Evolutionary conservation across 805 yeast species (phyloP).

Genomic region (Candida fluviatilis): DNA sequence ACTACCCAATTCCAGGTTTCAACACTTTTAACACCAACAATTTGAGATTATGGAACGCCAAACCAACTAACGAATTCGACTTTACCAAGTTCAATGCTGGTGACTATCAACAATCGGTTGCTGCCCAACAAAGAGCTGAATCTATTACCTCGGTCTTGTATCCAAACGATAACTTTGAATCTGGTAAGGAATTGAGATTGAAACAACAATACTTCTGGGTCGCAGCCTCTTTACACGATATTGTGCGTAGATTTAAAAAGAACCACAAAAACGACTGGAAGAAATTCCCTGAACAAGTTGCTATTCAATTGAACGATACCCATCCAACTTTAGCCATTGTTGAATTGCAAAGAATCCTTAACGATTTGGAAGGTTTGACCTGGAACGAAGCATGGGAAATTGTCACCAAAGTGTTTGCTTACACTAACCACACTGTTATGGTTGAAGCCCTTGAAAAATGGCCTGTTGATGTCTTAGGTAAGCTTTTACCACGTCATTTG

Average conservation of each 20-base stretch:
- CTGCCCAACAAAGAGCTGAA: conserved; percentile 83
- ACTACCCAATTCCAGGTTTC: conserved; percentile 91
- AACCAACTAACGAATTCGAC: conserved; percentile 88
- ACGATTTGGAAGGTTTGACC: conserved; percentile 74
- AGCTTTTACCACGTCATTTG: conserved; percentile 83
- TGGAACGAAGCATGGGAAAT: conserved; percentile 88
- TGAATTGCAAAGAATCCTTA: conserved; percentile 80
- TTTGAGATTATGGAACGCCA: conserved; percentile 84
- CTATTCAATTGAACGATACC: conserved; percentile 91
- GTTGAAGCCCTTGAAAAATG: conserved; percentile 93
- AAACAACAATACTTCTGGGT: conserved; percentile 98
- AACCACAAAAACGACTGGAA: conserved; percentile 65
- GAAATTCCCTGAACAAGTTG: conserved; percentile 79
- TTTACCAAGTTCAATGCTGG: conserved; percentile 88
- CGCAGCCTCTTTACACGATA: conserved; percentile 87
- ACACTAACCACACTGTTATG: conserved; percentile 94
- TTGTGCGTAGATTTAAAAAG: conserved; percentile 85
- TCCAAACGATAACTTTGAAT: conserved; percentile 90
- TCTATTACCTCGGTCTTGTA: conserved; percentile 88
- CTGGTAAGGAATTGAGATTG: conserved; percentile 86
- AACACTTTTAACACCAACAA: conserved; percentile 81
- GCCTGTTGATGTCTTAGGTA: conserved; percentile 81
- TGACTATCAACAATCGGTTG: conserved; percentile 81
- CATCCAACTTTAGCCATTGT: conserved; percentile 92
- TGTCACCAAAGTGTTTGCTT: conserved; percentile 77